These are phyloP conservation scores for Starmerella bombi DNA, from an alignment of 805 yeast genomes.

Conservation along the genomic window DNA sequence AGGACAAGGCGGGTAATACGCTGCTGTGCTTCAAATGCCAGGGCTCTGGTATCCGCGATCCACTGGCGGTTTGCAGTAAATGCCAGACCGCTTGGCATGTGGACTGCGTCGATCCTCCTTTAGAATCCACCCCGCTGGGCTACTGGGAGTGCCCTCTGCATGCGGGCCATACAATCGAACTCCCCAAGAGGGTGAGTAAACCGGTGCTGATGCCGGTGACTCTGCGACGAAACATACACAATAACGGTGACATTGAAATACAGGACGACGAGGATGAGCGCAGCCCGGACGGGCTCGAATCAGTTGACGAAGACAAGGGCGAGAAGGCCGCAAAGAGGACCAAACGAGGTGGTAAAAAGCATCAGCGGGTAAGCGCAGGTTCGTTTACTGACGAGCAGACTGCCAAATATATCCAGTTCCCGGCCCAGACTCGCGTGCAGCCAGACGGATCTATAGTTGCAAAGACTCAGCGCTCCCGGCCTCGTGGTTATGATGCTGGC, in stretches of 20 bases:
- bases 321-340: slow-evolving; percentile 29
- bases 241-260: slow-evolving; percentile 50
- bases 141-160: slow-evolving; percentile 20
- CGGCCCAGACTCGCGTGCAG: slow-evolving; percentile 4
- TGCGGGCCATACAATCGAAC: slow-evolving; percentile 7
- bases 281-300: neutral
- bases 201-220: slow-evolving; percentile 44
- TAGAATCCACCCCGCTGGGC: slow-evolving; percentile 14
- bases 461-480: slow-evolving; percentile 3
- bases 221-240: slow-evolving; percentile 37
- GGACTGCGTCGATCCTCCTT: slow-evolving; percentile 18
- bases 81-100: slow-evolving; percentile 32
- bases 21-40: slow-evolving; percentile 67
- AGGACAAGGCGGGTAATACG: slow-evolving; percentile 57
- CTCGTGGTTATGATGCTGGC: slow-evolving; percentile 25
- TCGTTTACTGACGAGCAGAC: slow-evolving; percentile 8
- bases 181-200: slow-evolving; percentile 33
- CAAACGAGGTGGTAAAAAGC: neutral
- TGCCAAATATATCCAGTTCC: slow-evolving; percentile 2
- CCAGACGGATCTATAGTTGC: slow-evolving; percentile 7
- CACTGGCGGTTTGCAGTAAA: slow-evolving; percentile 93
- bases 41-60: slow-evolving; percentile 50
- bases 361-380: neutral
- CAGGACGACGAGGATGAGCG: slow-evolving; percentile 23
- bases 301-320: slow-evolving; percentile 22